Conservation (phyloP, 176 grass and related monocot species). For the Echinochloa phyllopogon region DNA sequence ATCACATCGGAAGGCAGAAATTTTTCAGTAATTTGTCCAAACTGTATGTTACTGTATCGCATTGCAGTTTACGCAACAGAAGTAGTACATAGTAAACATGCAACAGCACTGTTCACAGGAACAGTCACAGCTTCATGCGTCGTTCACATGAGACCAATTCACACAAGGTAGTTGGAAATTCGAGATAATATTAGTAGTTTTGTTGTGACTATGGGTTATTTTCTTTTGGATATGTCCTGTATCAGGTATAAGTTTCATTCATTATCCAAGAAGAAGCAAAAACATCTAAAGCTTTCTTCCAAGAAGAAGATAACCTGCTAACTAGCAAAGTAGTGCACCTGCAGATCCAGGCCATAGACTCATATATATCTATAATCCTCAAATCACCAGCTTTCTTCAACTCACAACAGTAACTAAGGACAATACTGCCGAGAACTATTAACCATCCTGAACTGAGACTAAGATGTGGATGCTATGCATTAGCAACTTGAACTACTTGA, state of each 20-base stretch:
- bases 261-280: not conserved
- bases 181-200: not conserved
- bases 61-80: not conserved
- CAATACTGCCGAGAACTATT: not conserved
- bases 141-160: not conserved
- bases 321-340: not conserved
- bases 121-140: not conserved
- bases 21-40: slow-evolving; percentile 13
- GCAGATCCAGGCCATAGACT: not conserved
- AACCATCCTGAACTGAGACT: not conserved
- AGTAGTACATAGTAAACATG: not conserved
- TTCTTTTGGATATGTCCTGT: not conserved
- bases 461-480: not conserved
- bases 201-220: not conserved
- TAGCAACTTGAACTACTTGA: no score
- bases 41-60: not conserved
- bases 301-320: not conserved
- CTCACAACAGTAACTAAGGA: not conserved
- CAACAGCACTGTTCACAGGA: not conserved
- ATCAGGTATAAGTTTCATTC: not conserved
- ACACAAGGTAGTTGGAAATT: not conserved
- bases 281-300: not conserved
- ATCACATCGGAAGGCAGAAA: slow-evolving; percentile 7
- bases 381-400: not conserved
- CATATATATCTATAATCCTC: slow-evolving; percentile 2